Evolutionary conservation across 1,284 basidiomycete species (phyloP).

Genomic region (Athelia sp.): DNA sequence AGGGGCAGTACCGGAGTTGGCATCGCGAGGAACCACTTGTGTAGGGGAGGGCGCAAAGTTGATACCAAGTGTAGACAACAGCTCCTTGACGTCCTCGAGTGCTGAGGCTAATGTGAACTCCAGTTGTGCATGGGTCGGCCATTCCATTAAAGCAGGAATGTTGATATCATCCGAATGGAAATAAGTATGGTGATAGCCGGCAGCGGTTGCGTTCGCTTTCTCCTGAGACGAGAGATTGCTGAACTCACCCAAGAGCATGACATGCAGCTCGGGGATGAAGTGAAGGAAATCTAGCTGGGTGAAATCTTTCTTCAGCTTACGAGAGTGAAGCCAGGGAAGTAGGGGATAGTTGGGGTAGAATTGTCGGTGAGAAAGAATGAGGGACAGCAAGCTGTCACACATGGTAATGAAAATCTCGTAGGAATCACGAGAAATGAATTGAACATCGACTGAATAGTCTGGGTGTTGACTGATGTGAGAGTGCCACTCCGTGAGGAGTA

Average conservation of each 20-base stretch:
- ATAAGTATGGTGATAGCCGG: constrained; percentile 27
- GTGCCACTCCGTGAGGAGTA: constrained; percentile 27
- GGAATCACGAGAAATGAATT: constrained; percentile 29
- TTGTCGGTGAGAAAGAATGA: constrained; percentile 29
- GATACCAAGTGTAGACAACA: constrained; percentile 6
- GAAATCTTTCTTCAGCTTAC: constrained; percentile 27
- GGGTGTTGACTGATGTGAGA: constrained; percentile 12
- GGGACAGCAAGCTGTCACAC: constrained; percentile 21
- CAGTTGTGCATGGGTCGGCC: constrained; percentile 8
- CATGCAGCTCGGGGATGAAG: constrained; percentile 22
- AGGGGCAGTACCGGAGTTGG: too few relatives aligned
- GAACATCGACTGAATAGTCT: constrained; percentile 13
- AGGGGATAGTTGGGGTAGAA: constrained; percentile 20
- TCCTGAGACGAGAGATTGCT: constrained; percentile 6
- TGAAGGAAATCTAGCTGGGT: constrained; percentile 21
- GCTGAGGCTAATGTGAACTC: constrained; percentile 4
- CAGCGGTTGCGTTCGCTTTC: constrained; percentile 11
- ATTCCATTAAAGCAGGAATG: constrained; percentile 9
- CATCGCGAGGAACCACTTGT: too few relatives aligned
- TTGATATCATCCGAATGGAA: constrained; percentile 18
- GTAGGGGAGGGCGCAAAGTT: constrained; percentile 1
- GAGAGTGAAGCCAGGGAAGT: constrained; percentile 35
- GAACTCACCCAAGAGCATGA: constrained; percentile 12
- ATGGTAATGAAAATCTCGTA: constrained; percentile 25
- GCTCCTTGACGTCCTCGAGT: constrained; percentile 5